phyloP scores from a whole-genome alignment of 768 basidiomycete species.

The Clathrus columnatus region DNA sequence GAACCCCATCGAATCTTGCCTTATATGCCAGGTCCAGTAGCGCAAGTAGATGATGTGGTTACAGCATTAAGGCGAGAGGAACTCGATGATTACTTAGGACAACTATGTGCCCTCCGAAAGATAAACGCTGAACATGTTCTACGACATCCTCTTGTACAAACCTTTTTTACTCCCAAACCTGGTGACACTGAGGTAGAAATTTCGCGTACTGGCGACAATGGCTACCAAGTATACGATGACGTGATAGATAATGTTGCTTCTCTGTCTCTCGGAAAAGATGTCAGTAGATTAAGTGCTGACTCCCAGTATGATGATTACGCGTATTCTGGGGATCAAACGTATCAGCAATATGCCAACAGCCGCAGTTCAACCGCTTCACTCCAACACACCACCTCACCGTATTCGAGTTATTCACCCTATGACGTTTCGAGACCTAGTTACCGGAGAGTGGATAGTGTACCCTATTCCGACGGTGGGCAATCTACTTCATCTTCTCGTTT shows the following conservation, averaged over 20 bases:
- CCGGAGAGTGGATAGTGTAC: background rate
- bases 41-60: slow-evolving; percentile 73
- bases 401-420: background rate
- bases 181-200: slow-evolving; percentile 75
- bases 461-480: slow-evolving; percentile 1
- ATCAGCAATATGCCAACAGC: background rate
- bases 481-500: slow-evolving; percentile 1
- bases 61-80: slow-evolving; percentile 75
- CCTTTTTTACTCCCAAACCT: slow-evolving; percentile 75
- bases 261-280: background rate
- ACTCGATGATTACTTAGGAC: slow-evolving; percentile 80
- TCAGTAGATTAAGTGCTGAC: slow-evolving; percentile 23
- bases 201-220: slow-evolving; percentile 38
- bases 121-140: slow-evolving; percentile 70
- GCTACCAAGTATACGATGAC: slow-evolving; percentile 18
- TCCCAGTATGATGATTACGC: slow-evolving; percentile 34
- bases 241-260: slow-evolving; percentile 18
- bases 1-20: slow-evolving; percentile 68
- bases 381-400: background rate
- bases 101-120: slow-evolving; percentile 63
- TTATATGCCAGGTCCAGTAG: slow-evolving; percentile 93
- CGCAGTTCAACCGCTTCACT: slow-evolving; percentile 5
- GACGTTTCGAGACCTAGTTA: background rate
- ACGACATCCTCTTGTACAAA: slow-evolving; percentile 68
- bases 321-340: background rate